Evolutionary conservation across 306 rosid genomes (phyloP), one percentile per base, ranked within the genome.

Genomic region (Neltuma alba): DNA sequence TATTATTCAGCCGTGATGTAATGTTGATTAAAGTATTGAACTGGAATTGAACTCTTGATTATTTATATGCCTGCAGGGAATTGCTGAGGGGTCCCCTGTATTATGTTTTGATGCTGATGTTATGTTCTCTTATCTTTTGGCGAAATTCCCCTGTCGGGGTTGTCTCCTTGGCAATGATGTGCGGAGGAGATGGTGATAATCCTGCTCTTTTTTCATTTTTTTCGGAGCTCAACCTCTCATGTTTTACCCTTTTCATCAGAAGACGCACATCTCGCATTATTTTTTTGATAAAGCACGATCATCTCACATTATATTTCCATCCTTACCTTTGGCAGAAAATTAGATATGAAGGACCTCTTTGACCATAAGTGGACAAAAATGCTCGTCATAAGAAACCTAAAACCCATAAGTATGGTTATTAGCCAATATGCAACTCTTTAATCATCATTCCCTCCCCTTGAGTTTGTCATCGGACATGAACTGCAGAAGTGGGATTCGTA

Each of bases 131-230:
- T 52, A 79, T 85, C 30, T 95, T 95, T 73, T 95, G 99, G 98
- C 96, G 98, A 3, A 88, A 95, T 42, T 92, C 98, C 82, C 97
- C 98, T 0, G 62, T 91, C 65, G 99, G 97, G 74, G 74, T 93
- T 73, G 80, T 95, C 76, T 84, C 96, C 2, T 67, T 95, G 84
- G 92, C 97, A 50, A 92, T 93, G 97, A 95, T 93, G 98, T 92
- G 96, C 76, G 98, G 96, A 58, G 99, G 99, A 38, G 98, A 92
- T 83, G 99, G 99, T 91, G 81, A 60, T 48, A 72, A 66, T 40
- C 62, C 45, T 76, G 21, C 8, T 45, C 12, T 10, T 44, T 47
- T 25, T 7, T 75, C 9, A 34, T 62, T 15, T 20, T 31, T 30
- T 31, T 34, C 3, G 7, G 1, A 61, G 23, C 0, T 31, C 40